phyloP scores from a whole-genome alignment of 495 filamentous ascomycete species.

The Lepraria neglecta region DNA sequence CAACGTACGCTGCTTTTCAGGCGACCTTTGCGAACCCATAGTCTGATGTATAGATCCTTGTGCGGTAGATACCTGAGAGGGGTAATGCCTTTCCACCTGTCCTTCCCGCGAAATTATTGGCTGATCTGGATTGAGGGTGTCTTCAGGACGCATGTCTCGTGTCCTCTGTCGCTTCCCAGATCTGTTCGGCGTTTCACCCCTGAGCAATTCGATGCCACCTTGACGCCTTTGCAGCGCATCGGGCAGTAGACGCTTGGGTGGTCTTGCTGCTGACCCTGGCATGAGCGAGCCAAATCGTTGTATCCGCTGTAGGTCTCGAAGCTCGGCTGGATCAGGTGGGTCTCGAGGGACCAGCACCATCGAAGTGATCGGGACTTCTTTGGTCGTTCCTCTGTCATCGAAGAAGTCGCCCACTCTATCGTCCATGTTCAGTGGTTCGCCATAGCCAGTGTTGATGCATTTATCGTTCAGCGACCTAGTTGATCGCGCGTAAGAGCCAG shows the following conservation, averaged over 20 bases:
- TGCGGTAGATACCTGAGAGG: constrained; percentile 2
- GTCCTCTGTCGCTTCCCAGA: constrained; percentile 12
- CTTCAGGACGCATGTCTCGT: background rate
- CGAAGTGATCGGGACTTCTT: constrained; percentile 15
- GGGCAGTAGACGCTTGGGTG: constrained; percentile 19
- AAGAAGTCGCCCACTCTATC: constrained; percentile 25
- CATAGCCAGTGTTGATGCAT: constrained; percentile 20
- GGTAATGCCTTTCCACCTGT: background rate
- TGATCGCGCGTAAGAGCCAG: constrained; percentile 7
- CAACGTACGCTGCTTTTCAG: constrained; percentile 18
- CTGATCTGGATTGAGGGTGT: background rate
- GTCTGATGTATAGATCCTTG: constrained; percentile 21
- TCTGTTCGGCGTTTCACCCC: background rate
- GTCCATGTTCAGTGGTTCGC: constrained; percentile 18
- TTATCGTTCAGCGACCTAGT: constrained; percentile 22
- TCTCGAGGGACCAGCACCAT: constrained; percentile 22
- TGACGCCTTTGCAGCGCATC: background rate
- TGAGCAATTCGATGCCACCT: background rate
- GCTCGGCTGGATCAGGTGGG: constrained; percentile 18
- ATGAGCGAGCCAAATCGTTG: constrained; percentile 23
- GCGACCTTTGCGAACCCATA: constrained; percentile 22
- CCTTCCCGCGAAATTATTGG: background rate
- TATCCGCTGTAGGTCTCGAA: constrained; percentile 11
- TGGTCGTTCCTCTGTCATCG: constrained; percentile 21
- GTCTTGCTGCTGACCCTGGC: constrained; percentile 24